Percentiles rank a stretch among this genome's conserved stretches.
These are phyloP conservation scores for Thymus quinquecostatus DNA, from an alignment of 257 asterid species.

Conservation along the genomic window DNA sequence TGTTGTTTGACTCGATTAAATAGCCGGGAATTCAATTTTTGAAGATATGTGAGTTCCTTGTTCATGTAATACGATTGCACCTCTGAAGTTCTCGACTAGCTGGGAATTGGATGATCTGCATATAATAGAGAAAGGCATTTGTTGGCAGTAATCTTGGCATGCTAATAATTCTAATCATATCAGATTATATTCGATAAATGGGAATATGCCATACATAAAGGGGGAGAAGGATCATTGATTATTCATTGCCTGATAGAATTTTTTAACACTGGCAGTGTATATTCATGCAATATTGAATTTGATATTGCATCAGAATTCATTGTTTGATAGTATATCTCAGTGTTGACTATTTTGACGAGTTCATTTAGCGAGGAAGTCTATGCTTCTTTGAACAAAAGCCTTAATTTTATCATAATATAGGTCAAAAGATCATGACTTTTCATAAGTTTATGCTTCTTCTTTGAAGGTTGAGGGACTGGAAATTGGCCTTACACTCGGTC, in stretches of 20 bases:
- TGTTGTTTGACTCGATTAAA: background rate
- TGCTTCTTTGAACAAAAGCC: background rate
- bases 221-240: background rate
- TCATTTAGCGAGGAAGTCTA: background rate
- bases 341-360: background rate
- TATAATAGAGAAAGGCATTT: background rate
- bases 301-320: background rate
- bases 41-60: background rate
- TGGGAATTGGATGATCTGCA: background rate
- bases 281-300: background rate
- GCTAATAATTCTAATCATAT: background rate
- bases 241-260: background rate
- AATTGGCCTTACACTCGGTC: conserved; percentile 63
- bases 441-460: conserved; percentile 32
- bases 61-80: background rate
- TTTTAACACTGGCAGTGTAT: background rate
- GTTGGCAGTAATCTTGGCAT: background rate
- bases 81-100: background rate
- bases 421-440: background rate
- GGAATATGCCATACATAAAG: background rate
- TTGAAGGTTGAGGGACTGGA: conserved; percentile 87
- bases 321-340: background rate
- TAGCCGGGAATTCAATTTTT: background rate
- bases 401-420: background rate
- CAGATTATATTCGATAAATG: background rate